phyloP scores from a whole-genome alignment of 78 protist genomes.

The Polysphondylium violaceum region DNA sequence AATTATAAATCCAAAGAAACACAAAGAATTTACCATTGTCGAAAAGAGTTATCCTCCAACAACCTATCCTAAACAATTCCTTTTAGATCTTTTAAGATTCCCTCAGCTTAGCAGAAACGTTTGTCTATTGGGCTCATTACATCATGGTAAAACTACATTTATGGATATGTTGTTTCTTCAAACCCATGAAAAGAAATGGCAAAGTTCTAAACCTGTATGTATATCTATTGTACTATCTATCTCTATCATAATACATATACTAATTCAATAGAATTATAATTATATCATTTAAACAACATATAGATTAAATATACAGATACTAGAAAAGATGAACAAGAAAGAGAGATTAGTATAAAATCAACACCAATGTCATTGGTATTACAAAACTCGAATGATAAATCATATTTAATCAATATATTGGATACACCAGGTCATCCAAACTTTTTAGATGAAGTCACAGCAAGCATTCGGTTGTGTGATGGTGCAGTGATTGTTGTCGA shows the following conservation, averaged over 20 bases:
- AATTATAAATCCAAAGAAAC: conserved; percentile 93
- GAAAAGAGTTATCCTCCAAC: conserved; percentile 74
- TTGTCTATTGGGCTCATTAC: conserved; percentile 92
- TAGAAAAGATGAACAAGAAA: conserved; percentile 94
- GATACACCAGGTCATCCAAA: conserved; percentile 99
- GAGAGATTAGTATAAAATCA: conserved; percentile 93
- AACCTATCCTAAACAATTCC: conserved; percentile 60
- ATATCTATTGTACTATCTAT: not conserved
- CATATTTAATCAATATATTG: conserved; percentile 93
- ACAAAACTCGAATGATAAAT: conserved; percentile 86
- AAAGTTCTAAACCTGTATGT: conserved; percentile 66
- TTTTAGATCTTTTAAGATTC: conserved; percentile 72
- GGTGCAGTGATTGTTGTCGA: conserved; percentile 97
- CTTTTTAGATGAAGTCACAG: conserved; percentile 95
- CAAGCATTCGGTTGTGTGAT: conserved; percentile 94
- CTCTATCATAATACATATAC: not conserved
- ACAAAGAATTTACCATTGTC: conserved; percentile 7
- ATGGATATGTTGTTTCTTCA: conserved; percentile 93
- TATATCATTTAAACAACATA: not conserved
- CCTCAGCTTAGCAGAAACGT: conserved; percentile 95
- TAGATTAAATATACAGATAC: conserved; percentile 95
- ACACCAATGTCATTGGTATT: conserved; percentile 96
- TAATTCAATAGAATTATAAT: not conserved
- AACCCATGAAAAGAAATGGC: conserved; percentile 91
- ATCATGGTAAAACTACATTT: conserved; percentile 97